Base-by-base conservation (phyloP, 2,329 filamentous ascomycete genomes). In the Microcera coccophila region DNA sequence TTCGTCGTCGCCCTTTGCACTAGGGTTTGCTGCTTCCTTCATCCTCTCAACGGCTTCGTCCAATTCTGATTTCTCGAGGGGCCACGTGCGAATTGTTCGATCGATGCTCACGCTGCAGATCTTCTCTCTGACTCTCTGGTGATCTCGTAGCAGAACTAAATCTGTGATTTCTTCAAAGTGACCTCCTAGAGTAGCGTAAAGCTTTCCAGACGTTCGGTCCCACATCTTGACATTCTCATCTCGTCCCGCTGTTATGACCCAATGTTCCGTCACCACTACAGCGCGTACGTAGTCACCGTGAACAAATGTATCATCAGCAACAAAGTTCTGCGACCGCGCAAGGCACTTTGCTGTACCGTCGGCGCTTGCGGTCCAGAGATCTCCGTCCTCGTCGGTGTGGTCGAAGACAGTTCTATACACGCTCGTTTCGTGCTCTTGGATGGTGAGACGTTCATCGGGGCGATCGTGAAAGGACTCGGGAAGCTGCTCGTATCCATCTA, bases 161-260 rank as follows among this genome's bases (percentile, higher is more conserved):
- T 84, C 88, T 1, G 89, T 96, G 12, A 98, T 84, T 65, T 97
- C 93, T 60, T 98, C 90, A 60, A 81, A 97, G 68, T 98, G 93
- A 0, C 93, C 93, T 28, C 80, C 76, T 47, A 91, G 82, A 7
- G 78, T 77, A 62, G 86, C 86, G 59, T 85, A 78, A 22, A 94
- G 70, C 61, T 84, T 81, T 4, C 87, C 88, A 8, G 81, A 84
- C 47, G 81, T 61, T 36, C 77, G 69, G 62, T 95, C 85, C 91
- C 91, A 98, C 8, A 97, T 78, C 56, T 94, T 86, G 45, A 98
- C 75, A 56, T 95, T 82, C 66, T 98, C 93, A 59, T 96, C 89
- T 53, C 93, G 76, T 44, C 93, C 95, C 2, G 86, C 90, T 1
- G 93, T 96, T 32, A 95, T 68, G 11, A 93, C 80, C 82, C 87